Evolutionary conservation across 2,329 filamentous ascomycete genomes (phyloP), one percentile per base, ranked within the genome.

Genomic region (Fusarium praegraminearum): DNA sequence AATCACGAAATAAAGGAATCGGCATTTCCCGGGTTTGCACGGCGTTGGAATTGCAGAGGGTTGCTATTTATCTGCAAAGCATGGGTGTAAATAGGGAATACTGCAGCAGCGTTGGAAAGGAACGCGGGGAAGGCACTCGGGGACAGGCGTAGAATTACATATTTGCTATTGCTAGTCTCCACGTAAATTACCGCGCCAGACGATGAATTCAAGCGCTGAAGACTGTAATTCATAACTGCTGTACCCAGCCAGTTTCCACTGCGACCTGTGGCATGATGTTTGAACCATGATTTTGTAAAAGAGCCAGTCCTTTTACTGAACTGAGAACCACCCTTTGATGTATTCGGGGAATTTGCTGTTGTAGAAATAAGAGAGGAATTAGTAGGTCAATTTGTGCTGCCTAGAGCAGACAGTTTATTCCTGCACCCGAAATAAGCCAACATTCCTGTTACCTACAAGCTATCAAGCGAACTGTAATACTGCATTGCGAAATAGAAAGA

Each of bases 1-100:
- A 73, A 71, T 74, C 63, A 75, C 32, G 73, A 75, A 72, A 51
- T 53, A 67, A 67, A 62, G 40, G 47, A 53, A 33, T 51, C 40
- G 56, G 30, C 41, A 58, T 66, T 71, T 59, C 43, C 54, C 44
- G 53, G 59, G 57, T 57, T 60, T 58, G 71, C 65, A 61, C 47
- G 73, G 73, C 71, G 73, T 75, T 75, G 59, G 56, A 64, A 58
- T 57, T 50, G 43, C 43, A 65, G 49, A 54, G 47, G 53, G 49
- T 55, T 46, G 61, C 44, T 51, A 57, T 69, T 69, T 58, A 70
- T 66, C 62, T 71, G 57, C 62, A 57, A 60, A 51, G 40, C 52
- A 52, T 66, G 41, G 30, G 45, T 67, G 69, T 47, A 55, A 44
- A 56, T 40, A 18, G 46, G 52, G 44, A 33, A 40, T 36, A 56